Evolutionary conservation across 2,329 filamentous ascomycete genomes (phyloP), one percentile per base, ranked within the genome.

Genomic region (Annulohypoxylon truncatum): DNA sequence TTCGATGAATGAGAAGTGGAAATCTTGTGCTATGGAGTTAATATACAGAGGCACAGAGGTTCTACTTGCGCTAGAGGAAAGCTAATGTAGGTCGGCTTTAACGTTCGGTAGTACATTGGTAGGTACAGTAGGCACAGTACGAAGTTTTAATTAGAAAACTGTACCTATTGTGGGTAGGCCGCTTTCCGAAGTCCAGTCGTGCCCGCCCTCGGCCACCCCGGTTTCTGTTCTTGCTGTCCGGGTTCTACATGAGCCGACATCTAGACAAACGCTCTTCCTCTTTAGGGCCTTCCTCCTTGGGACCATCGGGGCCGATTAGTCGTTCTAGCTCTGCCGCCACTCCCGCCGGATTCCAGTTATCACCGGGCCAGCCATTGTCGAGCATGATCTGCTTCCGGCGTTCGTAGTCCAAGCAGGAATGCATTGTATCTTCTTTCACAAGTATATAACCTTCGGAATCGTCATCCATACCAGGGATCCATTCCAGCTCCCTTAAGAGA

Each of bases 321-420:
- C 52, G 59, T 13, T 62, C 46, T 10, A 57, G 7, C 44, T 51
- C 52, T 47, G 47, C 46, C 12, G 9, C n/a, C 29, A 38, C 52
- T 15, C 44, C 59, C 13, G 56, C 44, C 22, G 46, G 46, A 24
- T 63, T 52, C 60, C 53, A 57, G 12, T 18, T 5, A 28, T 52
- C 52, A 9, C 26, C 60, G 28, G 60, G 60, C 60, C 60, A 57
- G 60, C 53, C 60, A 22, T 63, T 46, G 15, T 55, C 15, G 29
- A 46, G 60, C 60, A 63, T 63, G 26, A 63, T 63, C 12, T 26
- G 33, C 35, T 22, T 57, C 46, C 46, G 46, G 5, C 46, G 40
- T 26, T 63, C 60, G n/a, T n/a, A n/a, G n/a, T n/a, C n/a, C n/a
- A n/a, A n/a, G n/a, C n/a, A n/a, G n/a, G n/a, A n/a, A n/a, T n/a